phyloP scores from a whole-genome alignment of 176 grass and related monocot genomes.

The Tuctoria greenei region DNA sequence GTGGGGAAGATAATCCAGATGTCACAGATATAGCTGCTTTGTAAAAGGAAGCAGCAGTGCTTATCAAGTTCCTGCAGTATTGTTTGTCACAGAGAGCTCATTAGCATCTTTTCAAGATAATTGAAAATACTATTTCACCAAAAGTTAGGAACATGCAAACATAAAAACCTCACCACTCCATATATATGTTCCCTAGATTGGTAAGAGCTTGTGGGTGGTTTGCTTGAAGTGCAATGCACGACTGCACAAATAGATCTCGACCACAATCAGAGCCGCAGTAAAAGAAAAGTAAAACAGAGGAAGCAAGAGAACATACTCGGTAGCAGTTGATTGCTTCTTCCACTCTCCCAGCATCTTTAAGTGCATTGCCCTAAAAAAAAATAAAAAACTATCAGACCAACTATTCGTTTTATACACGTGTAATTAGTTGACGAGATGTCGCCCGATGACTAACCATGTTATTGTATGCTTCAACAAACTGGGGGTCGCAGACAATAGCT shows the following conservation, averaged over 20 bases:
- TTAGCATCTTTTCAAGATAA: neutral
- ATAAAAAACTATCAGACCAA: conserved; percentile 17
- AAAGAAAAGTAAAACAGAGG: conserved; percentile 15
- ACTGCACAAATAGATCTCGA: conserved; percentile 48
- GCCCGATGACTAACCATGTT: conserved; percentile 57
- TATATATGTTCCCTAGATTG: conserved; percentile 88
- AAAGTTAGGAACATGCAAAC: conserved; percentile 2
- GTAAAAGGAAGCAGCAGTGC: conserved; percentile 70
- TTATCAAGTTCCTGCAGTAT: conserved; percentile 67
- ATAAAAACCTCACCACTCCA: conserved; percentile 74
- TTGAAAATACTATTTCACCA: neutral
- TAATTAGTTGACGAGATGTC: neutral
- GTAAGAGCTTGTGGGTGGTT: conserved; percentile 93
- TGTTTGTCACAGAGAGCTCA: conserved; percentile 17
- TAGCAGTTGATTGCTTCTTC: conserved; percentile 90
- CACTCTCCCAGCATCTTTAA: conserved; percentile 90
- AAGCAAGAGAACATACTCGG: conserved; percentile 48
- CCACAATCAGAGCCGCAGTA: conserved; percentile 17
- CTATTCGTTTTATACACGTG: conserved; percentile 16
- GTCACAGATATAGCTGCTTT: conserved; percentile 84
- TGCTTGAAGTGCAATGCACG: conserved; percentile 76
- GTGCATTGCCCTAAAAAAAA: conserved; percentile 70
- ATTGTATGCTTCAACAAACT: conserved; percentile 79
- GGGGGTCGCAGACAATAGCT: conserved; percentile 71
- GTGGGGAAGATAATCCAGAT: conserved; percentile 79